These are phyloP conservation scores for Apiotrichum brassicae DNA, from an alignment of 1,284 basidiomycete species.

Conservation along the genomic window DNA sequence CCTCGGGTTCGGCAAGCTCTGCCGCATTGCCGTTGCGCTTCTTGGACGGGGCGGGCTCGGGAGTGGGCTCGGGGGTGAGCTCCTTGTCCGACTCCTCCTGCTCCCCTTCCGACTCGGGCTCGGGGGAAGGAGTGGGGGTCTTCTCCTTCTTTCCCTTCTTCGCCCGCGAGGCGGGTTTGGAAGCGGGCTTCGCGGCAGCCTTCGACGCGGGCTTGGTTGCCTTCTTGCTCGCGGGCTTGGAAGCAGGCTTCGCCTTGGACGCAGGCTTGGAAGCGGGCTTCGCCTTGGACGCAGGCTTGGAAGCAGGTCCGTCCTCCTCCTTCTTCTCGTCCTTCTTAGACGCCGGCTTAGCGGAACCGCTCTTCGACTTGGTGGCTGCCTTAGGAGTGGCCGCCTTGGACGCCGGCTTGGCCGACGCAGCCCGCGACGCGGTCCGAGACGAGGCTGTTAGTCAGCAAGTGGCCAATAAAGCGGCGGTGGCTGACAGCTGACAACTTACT, in stretches of 20 bases:
- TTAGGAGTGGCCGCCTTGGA: constrained; percentile 8
- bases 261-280: not conserved
- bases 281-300: constrained; percentile 1
- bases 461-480: too few species aligned
- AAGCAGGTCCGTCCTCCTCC: not conserved
- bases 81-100: not conserved
- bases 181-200: not conserved
- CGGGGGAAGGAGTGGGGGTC: not conserved
- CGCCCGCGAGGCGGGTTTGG: too few species aligned
- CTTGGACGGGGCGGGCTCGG: not conserved
- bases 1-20: constrained; percentile 2
- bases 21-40: constrained; percentile 1
- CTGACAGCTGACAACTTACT: constrained; percentile 17
- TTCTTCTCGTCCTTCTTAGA: constrained; percentile 1
- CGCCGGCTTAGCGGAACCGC: not conserved
- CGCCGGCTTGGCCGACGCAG: constrained; percentile 6
- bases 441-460: not conserved
- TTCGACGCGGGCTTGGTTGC: not conserved
- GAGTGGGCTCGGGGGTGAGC: not conserved
- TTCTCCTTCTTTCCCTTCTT: constrained; percentile 5
- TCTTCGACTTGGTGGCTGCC: constrained; percentile 1
- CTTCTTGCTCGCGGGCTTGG: not conserved
- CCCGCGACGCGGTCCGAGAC: constrained; percentile 6
- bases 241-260: not conserved
- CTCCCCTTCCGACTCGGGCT: not conserved